Evolutionary conservation across 1,284 basidiomycete species (phyloP), one percentile per base, ranked within the genome.

Genomic region (Ustilago sp.): DNA sequence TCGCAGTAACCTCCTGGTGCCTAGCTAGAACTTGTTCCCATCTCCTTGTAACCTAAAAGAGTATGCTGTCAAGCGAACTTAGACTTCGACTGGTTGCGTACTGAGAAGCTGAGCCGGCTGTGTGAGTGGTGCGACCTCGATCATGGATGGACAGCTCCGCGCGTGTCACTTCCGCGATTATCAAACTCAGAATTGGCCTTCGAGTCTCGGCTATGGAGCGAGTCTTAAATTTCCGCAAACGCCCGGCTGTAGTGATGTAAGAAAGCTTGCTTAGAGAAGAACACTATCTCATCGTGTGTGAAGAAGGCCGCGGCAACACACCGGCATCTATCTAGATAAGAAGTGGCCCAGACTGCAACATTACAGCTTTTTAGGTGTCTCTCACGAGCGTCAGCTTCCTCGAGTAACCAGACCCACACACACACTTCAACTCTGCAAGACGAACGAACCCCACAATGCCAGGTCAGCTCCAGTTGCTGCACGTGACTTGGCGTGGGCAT

Each of bases 221-320:
- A 53, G 34, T 31, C 51, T 53, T 53, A 36, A 35, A 19, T 53
- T 53, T 17, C 23, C 23, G 12, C 15, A n/a, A 39, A 23, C 28
- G 23, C 48, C 23, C 28, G 28, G 43, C 19, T 45, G 13, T 50
- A 28, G 48, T 52, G 11, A 52, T 35, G 32, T 56, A 36, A 38
- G 54, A 23, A 13, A 23, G 34, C 19, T 39, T 41, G 28, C 55
- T 53, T 36, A 53, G 32, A 53, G 35, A 17, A 45, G 41, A 17
- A 23, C 31, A 4, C 0, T 38, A 8, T 38, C 36, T 57, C 13
- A 8, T 38, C 36, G 34, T 7, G 4, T 23, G 23, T 12, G 55
- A 31, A 32, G 6, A 34, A 23, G n/a, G 28, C 66, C 66, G 55
- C 59, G 66, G 66, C 41, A 41, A 54, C 35, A 8, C 55, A 54